A percentile compares a stretch with the other conserved stretches of the same genome.
Conservation (phyloP, 768 basidiomycete species). For the Mycena rosella region DNA sequence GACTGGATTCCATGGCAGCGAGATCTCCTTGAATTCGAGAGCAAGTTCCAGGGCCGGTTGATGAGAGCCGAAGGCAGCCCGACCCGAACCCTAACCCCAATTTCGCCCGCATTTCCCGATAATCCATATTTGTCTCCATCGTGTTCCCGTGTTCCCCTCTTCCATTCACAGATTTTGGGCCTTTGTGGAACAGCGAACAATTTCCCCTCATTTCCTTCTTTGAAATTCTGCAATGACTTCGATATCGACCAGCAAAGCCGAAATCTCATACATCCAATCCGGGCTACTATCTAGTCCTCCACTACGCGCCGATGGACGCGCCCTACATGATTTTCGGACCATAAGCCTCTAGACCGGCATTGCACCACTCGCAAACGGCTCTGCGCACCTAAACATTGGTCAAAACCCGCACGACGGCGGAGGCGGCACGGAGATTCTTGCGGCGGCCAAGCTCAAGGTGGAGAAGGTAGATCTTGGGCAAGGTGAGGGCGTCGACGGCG, state of each 20-base stretch:
- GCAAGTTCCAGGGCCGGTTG: no score
- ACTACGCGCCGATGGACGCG: constrained; percentile 83
- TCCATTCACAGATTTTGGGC: no score
- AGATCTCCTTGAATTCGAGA: no score
- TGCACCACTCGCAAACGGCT: constrained; percentile 87
- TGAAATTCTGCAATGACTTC: constrained; percentile 44
- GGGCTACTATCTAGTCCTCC: constrained; percentile 72
- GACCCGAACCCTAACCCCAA: no score
- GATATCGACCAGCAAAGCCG: constrained; percentile 76
- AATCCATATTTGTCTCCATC: no score
- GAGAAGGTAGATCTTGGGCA: constrained; percentile 59
- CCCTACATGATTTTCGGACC: constrained; percentile 72
- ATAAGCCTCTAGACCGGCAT: constrained; percentile 84
- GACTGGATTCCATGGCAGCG: no score
- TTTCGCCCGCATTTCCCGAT: no score
- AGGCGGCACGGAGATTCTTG: constrained; percentile 83
- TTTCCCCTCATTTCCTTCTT: no score
- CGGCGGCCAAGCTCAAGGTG: constrained; percentile 85
- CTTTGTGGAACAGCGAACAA: no score
- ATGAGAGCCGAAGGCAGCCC: no score
- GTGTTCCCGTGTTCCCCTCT: no score
- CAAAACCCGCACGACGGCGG: constrained; percentile 63
- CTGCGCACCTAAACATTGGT: constrained; percentile 82
- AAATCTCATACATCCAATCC: constrained; percentile 80
- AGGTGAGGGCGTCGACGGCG: constrained; percentile 65